phyloP scores from a whole-genome alignment of 176 grass and related monocot species.

The Oryza coarctata region DNA sequence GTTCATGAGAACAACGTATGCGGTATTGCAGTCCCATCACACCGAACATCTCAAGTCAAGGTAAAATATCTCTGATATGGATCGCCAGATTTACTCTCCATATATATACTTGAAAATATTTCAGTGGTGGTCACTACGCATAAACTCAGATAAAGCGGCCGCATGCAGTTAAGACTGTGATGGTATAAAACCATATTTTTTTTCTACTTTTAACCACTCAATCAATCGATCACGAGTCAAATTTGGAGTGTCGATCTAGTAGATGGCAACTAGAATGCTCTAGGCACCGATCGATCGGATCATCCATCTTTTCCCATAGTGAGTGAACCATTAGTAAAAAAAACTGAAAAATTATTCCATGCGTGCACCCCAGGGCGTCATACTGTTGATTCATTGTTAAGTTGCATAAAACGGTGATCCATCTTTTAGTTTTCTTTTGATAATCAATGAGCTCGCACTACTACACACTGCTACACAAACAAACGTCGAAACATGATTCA shows the following conservation, averaged over 20 bases:
- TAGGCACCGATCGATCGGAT: not conserved
- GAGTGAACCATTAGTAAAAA: not conserved
- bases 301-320: not conserved
- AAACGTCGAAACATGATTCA: no score
- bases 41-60: not conserved
- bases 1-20: not conserved
- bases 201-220: not conserved
- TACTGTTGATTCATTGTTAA: no score
- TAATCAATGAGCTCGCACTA: no score
- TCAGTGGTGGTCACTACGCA: slow-evolving; percentile 10
- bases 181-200: not conserved
- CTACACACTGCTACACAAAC: no score
- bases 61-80: not conserved
- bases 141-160: not conserved
- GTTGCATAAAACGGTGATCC: no score
- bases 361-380: no score
- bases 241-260: not conserved
- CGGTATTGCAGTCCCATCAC: not conserved
- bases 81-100: not conserved
- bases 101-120: not conserved
- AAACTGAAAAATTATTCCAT: not conserved
- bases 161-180: not conserved
- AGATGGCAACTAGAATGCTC: not conserved
- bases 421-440: no score
- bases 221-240: not conserved